Base-by-base conservation (phyloP, 1,139 yeast genomes). In the Candida albicans region DNA sequence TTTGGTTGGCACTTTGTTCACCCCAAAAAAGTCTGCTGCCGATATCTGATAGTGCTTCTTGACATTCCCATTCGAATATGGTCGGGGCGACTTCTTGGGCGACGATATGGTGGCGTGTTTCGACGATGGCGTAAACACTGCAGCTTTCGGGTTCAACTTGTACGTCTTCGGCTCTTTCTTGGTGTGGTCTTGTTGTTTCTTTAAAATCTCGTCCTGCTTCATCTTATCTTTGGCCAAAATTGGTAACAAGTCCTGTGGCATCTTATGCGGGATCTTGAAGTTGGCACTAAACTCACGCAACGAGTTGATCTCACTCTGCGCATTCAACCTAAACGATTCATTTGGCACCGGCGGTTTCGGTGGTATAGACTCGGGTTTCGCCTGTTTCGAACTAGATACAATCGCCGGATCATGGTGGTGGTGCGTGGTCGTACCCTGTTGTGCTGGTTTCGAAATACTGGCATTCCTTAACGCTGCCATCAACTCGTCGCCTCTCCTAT, bases 321-420 rank as follows among this genome's bases (percentile, higher is more conserved):
- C 81, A 52, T 71, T 76, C 47, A 75, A 64, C 50, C 79, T 69
- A 54, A 73, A 72, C 3, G 74, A 64, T 46, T 75, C 79, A 42
- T 61, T 61, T n/a, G 54, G 49, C 15, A 61, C 61, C 51, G 35
- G 64, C 4, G 72, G 72, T 47, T 67, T 67, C 10, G 68, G 57
- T 18, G 73, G 72, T 34, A 66, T 59, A n/a, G 70, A 63, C 30
- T 61, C 62, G 8, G 67, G 65, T 30, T 59, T 55, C 29, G 36
- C 39, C 28, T 46, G 33, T 18, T 41, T 36, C 18, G 77, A 69
- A 45, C 77, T 72, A 2, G 90, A 75, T 29, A 87, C 73, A 47
- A 87, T 85, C 0, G 95, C 93, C 1, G 96, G 95, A 59, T 87
- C 96, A 53, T 76, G 72, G 56, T 83, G 84, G 52, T 74, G 77